Evolutionary conservation across 2,329 filamentous ascomycete genomes (phyloP), one percentile per base, ranked within the genome.

Genomic region (Fusarium ramigenum): DNA sequence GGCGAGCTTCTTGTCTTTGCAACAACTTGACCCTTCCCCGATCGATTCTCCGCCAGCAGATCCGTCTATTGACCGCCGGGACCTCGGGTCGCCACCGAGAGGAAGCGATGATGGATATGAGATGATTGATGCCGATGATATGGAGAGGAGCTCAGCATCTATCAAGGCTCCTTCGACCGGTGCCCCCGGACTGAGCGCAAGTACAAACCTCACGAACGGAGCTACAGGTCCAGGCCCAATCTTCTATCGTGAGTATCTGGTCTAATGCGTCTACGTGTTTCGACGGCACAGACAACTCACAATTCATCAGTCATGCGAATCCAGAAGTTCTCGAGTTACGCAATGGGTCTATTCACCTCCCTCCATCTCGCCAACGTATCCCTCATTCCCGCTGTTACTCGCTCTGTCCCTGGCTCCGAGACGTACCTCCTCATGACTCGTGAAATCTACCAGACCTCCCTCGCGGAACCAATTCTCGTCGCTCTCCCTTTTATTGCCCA

Each of bases 281-380:
- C 12, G 11, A 21, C 18, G 39, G 37, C 30, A 28, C 11, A 56
- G 16, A 9, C 44, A 58, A 46, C 68, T 72, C 37, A 72, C 25
- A 44, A 21, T 47, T 23, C 21, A n/a, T 19, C 43, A 78, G 78
- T 80, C 23, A 79, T 78, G 52, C 90, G 93, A 53, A 87, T 96
- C 40, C 96, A 98, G 82, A 92, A 91, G 81, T 97, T 97, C 86
- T 96, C 94, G 2, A 94, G 93, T 75, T 97, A 97, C 84, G 90
- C 93, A 73, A 95, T 94, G 79, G 90, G 90, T 70, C 84, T 93
- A 74, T 97, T 96, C 84, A 88, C 92, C 39, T 86, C 90, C 36
- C 87, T 96, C 64, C 95, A 97, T 84, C 85, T 96, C 70, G 87
- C 91, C 78, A 97, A 95, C 77, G 96, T 94, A 39, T 93, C 93